Base-by-base conservation (phyloP, 495 filamentous ascomycete species). In the Penicillium samsonianum region DNA sequence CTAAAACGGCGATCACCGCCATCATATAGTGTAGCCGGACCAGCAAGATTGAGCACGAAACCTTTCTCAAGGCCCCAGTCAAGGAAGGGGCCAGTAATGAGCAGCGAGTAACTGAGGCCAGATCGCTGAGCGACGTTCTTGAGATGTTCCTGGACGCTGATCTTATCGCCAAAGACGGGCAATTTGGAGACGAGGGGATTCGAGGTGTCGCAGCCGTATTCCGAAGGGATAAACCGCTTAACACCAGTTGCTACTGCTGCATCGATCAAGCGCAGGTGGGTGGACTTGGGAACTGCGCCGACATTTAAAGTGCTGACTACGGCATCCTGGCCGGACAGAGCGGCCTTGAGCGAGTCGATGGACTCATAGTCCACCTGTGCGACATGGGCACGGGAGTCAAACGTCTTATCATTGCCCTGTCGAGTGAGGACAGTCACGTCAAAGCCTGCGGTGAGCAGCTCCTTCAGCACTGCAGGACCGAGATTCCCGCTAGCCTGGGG, bases 221-320 rank as follows among this genome's bases (percentile, higher is more conserved):
- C 85, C 11, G 80, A 82, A 0, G 86, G 87, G 42, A 90, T 73
- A 59, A 87, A 86, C 26, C 86, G 79, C 65, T 79, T 74, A 3
- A 90, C 84, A 14, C 80, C 78, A 1, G 82, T 85, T 0, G 76
- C 75, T 17, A 83, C 64, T 0, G 84, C 78, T 2, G 86, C 87
- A 50, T 89, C 84, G 12, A 89, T 77, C 23, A 87, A 71, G 0
- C 63, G 53, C 8, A 66, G 67, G 55, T 88, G 83, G 0, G 59
- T 62, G 1, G 60, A 56, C 5, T 31, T 51, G 43, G 61, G 50
- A 19, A 83, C 35, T 0, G 65, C 71, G 0, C 59, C 44, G 5
- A 67, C 60, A 16, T 68, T 72, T 5, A 88, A 61, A 4, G 78
- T 61, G 30, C 58, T 62, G 5, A 72, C 35, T 0, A 71, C 49